Base-by-base conservation (phyloP, 2,329 filamentous ascomycete species). In the Cryphonectria naterciae region DNA sequence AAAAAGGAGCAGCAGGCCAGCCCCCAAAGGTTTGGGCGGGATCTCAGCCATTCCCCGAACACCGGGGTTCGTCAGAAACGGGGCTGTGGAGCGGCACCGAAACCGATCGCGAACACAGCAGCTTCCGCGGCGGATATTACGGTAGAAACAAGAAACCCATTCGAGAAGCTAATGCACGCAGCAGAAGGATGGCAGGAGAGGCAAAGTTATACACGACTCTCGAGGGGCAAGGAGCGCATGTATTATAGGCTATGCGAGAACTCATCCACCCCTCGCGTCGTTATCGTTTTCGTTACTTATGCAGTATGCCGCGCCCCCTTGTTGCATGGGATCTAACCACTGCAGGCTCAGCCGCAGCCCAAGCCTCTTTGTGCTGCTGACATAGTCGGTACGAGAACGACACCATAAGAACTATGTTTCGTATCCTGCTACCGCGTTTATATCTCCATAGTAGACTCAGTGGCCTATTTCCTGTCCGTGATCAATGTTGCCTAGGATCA, bases 11-110 rank as follows among this genome's bases (percentile, higher is more conserved):
- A 37, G 37, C 19, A 43, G 46, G 22, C n/a, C 5, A 22, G 22
- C 46, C 7, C 22, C 43, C 43, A 7, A 49, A 22, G 32, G 52
- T 11, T 15, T 17, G 28, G 15, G 17, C 15, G 19, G 15, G 54
- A 32, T 25, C 4, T 8, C n/a, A 32, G 6, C 25, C 25, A 56
- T 2, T 56, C 17, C 25, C 15, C 54, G 25, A 32, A 11, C 54
- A 17, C 25, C 25, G 25, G 54, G 32, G n/a, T 32, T 35, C 54
- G 25, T 58, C 25, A 28, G 25, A 19, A 17, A 58, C 15, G 54
- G 25, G 54, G 54, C 54, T 19, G 54, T 39, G 58, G 58, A 61
- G 22, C 58, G 32, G 58, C 35, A 39, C 58, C 58, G 58, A 61
- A 37, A 39, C 25, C 58, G 58, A 61, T 37, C 58, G 58, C 58